Percentiles rank a stretch among this genome's conserved stretches.
phyloP scores from a whole-genome alignment of 192 early-diverging fungal genomes.

The Jimgerdemannia flammicorona region DNA sequence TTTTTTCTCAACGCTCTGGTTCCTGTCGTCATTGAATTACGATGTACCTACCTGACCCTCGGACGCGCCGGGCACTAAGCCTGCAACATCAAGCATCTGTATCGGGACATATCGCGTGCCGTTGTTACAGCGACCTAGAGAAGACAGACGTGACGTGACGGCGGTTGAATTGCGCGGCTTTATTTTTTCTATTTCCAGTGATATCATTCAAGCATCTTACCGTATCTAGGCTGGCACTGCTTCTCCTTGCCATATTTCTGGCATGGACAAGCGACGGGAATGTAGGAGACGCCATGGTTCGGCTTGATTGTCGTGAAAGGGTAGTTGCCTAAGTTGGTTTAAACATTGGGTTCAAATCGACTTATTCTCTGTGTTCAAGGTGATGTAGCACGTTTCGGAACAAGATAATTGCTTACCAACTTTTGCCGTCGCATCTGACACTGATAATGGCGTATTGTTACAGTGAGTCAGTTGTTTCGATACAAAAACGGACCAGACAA shows the following conservation, averaged over 20 bases:
- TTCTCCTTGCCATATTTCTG: conserved; percentile 41
- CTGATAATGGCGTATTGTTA: conserved; percentile 20
- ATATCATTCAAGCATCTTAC: conserved; percentile 13
- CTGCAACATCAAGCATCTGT: conserved; percentile 77
- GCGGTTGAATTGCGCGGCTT: too few relatives aligned
- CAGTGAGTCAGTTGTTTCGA: background rate
- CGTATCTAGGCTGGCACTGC: conserved; percentile 71
- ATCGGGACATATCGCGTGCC: conserved; percentile 68
- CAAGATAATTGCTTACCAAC: conserved; percentile 43
- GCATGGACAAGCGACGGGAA: conserved; percentile 72
- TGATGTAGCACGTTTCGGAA: background rate
- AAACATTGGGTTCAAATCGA: too few relatives aligned
- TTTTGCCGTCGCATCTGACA: conserved; percentile 79
- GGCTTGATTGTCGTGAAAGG: conserved; percentile 88
- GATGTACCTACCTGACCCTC: conserved; percentile 36
- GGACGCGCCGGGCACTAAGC: conserved; percentile 78
- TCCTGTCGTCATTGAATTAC: background rate
- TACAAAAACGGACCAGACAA: background rate
- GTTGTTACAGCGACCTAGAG: conserved; percentile 55
- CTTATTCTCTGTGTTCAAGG: background rate
- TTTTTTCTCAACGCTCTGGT: too few relatives aligned
- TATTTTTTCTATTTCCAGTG: background rate
- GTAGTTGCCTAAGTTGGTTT: conserved; percentile 41
- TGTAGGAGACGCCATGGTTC: conserved; percentile 76
- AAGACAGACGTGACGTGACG: background rate